Evolutionary conservation across 306 rosid species (phyloP), one percentile per base, ranked within the genome.

Genomic region (Comarum palustre): DNA sequence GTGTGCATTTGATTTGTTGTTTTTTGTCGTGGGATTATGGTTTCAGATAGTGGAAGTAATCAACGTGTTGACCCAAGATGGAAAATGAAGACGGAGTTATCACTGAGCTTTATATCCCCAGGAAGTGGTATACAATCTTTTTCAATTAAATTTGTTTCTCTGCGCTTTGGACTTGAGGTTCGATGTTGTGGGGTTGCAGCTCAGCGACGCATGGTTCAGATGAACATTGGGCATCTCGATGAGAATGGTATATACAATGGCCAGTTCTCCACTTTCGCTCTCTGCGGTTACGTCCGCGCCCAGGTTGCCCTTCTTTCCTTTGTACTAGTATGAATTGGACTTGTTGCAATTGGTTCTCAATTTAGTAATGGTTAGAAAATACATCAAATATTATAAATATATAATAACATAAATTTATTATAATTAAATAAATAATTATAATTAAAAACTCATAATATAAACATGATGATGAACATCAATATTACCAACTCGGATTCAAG

Each of bases 191-290:
- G 12, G 19, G 2, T 29, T 79, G 78, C 86, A 89, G 94, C 59
- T 86, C 94, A 29, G 89, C 86, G 2, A 88, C 90, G 5, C 86
- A 88, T 72, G 82, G 93, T 89, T 69, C 91, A 86, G 75, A 77
- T 89, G 6, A 89, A 89, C 82, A 34, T 84, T 20, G 89, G 94
- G 19, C 94, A 89, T 75, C 59, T 86, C 67, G 94, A 89, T 73
- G 94, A 89, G 59, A 81, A 47, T 45, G 94, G 94, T 48, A 43
- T 84, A 54, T 89, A 84, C 75, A 86, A 71, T 13, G 87, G 85
- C 58, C 83, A 84, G 2, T 88, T 81, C 72, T 54, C 94, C 74
- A 86, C 94, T 34, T 83, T 86, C 15, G 89, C 94, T 15, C 89
- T 89, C 0, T 89, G 86, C 14, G 91, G 94, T 27, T 89, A 50